Evolutionary conservation across 2,329 filamentous ascomycete genomes (phyloP), one percentile per base, ranked within the genome.

Genomic region (Fusarium tupiense): DNA sequence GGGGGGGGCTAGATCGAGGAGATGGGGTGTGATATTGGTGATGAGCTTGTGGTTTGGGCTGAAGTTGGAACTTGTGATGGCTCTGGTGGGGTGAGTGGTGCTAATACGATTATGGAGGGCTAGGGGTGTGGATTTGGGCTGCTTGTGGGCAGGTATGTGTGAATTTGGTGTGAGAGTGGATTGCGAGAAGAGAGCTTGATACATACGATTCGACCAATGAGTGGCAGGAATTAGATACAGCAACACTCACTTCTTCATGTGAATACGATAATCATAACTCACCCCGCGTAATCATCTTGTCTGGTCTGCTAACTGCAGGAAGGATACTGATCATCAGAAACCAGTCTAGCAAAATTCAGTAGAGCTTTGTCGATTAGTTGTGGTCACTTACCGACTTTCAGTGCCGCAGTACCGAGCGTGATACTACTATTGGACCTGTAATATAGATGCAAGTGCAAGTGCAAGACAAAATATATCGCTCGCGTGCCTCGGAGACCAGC

Each of bases 1-100:
- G n/a, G n/a, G n/a, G 61, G 49, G 46, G 64, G 38, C 11, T 67
- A 35, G 64, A 37, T 44, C 29, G 59, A 40, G 63, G 43, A 44
- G 50, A 67, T 64, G 52, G 52, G 70, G 31, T 57, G 58, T 50
- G 56, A 61, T 65, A 63, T 68, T 62, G 67, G 56, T 76, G 67
- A 50, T 62, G 64, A 66, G 63, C 67, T 65, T 68, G 56, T 22
- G 64, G 70, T 54, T 68, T 73, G 66, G 40, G 69, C 47, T 71
- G 58, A 68, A 33, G 71, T 66, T 74, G 63, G 71, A 74, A 72
- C 67, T 74, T 74, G 61, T 40, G 73, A 74, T 60, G 62, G 69
- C 67, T 67, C 63, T 72, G 68, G 73, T 71, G 73, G 73, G 73
- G 71, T 66, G 44, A 64, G 59, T 24, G 54, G 19, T 49, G 61